These are phyloP conservation scores for Coriolopsis trogii DNA, from an alignment of 1,284 basidiomycete species.

Conservation along the genomic window DNA sequence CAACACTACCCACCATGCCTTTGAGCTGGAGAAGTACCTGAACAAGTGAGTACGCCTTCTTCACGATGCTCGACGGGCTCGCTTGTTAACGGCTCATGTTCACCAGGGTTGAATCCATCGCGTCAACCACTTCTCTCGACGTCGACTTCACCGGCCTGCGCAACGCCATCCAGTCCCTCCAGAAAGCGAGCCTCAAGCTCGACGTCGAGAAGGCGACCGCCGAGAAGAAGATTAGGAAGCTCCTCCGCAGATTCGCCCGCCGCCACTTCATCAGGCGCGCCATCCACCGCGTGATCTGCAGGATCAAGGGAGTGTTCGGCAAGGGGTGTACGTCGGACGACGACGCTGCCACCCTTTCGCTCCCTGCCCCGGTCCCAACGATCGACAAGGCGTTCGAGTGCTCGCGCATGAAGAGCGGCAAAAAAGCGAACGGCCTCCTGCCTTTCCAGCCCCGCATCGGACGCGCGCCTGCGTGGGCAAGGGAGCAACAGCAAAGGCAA, in stretches of 20 bases:
- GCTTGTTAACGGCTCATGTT: background rate
- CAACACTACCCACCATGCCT: slow-evolving; percentile 75
- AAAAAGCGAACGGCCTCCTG: slow-evolving; percentile 11
- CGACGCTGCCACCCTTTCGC: background rate
- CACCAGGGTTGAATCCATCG: slow-evolving; percentile 38
- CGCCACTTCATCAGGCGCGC: slow-evolving; percentile 28
- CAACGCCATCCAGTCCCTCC: slow-evolving; percentile 54
- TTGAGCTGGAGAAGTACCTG: slow-evolving; percentile 52
- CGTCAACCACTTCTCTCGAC: slow-evolving; percentile 26
- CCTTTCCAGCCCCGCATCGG: slow-evolving; percentile 29
- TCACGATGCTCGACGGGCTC: background rate
- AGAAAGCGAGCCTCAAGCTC: slow-evolving; percentile 53
- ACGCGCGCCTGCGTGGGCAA: slow-evolving; percentile 18
- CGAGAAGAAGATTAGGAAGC: slow-evolving; percentile 32
- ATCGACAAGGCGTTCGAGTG: slow-evolving; percentile 21
- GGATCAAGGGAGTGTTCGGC: slow-evolving; percentile 29
- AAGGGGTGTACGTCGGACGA: slow-evolving; percentile 24
- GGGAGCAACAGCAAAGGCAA: slow-evolving; percentile 15
- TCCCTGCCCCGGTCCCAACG: slow-evolving; percentile 5
- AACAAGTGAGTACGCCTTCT: slow-evolving; percentile 40
- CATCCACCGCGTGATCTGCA: slow-evolving; percentile 27
- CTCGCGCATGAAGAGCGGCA: slow-evolving; percentile 16
- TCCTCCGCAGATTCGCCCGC: slow-evolving; percentile 38
- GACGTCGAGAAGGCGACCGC: slow-evolving; percentile 52
- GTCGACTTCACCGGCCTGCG: slow-evolving; percentile 39